Evolutionary conservation across 805 yeast species (phyloP), one percentile per base, ranked within the genome.

Genomic region (Candida adriatica): DNA sequence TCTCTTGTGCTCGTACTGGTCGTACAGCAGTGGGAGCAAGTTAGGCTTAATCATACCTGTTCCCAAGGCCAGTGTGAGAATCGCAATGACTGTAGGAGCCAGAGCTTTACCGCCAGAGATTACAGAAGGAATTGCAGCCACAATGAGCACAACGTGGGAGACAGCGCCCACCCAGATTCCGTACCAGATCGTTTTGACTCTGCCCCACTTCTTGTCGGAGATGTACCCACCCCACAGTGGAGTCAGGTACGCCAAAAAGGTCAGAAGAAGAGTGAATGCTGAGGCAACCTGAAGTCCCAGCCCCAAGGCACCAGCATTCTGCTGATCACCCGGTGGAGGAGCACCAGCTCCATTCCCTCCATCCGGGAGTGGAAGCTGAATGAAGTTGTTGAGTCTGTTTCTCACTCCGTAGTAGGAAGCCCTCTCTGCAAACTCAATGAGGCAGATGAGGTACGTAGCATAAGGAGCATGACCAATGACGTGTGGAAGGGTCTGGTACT

Each of bases 21-120:
- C 84, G 56, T 86, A 88, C 52, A 83, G 75, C 52, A 83, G 64
- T 5, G 86, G 73, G 18, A 82, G 75, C 64, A 50, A 39, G 47
- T 82, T 81, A 24, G 87, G 67, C 55, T 83, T 83, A 52, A 83
- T 83, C 45, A 86, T 79, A 49, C 92, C 92, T 19, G 92, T 78
- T 24, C 86, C 90, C 24, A 79, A 45, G 44, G 90, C 90, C 46
- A 83, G 72, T 32, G 75, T 51, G 37, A 62, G 39, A 30, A 62
- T 56, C 17, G 63, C 40, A 13, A 53, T 49, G 33, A 61, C 49
- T 13, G 75, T 73, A 25, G 90, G 88, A 41, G 77, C 86, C 33
- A 75, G 53, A 18, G 83, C 70, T 20, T 81, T 67, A 15, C 62
- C 61, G 27, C 56, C 56, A 16, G 55, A 54, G 25, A 78, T 65